Conservation (phyloP, 2,329 filamentous ascomycete species). For the Aspergillus tamarii region DNA sequence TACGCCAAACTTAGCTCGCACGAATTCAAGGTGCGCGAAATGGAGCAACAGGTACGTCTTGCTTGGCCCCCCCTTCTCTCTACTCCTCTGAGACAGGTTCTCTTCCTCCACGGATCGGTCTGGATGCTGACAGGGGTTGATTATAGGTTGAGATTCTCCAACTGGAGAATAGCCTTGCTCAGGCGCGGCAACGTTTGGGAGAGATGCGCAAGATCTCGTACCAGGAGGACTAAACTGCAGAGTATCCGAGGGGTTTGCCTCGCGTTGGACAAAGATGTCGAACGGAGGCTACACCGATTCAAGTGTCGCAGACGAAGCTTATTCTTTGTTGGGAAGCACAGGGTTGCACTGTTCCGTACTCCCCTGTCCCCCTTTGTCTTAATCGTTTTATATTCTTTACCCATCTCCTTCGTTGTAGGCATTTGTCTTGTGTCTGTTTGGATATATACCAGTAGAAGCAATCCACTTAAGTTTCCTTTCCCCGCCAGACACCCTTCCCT, state of each 20-base stretch:
- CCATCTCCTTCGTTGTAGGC: background rate
- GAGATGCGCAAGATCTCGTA: slow-evolving; percentile 99
- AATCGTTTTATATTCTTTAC: background rate
- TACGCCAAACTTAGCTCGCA: slow-evolving; percentile 86
- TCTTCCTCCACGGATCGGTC: too few species aligned
- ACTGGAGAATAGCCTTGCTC: slow-evolving; percentile 81
- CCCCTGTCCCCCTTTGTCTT: background rate
- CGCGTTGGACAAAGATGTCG: background rate
- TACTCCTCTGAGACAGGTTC: background rate
- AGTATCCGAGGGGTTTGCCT: background rate
- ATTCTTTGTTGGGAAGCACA: background rate
- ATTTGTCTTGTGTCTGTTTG: background rate
- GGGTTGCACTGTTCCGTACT: background rate
- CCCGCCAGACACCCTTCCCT: background rate
- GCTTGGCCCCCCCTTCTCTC: slow-evolving; percentile 9
- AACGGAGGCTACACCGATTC: too few species aligned
- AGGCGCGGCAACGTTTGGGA: slow-evolving; percentile 80
- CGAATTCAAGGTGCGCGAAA: slow-evolving; percentile 98
- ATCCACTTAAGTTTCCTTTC: background rate
- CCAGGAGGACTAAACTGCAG: slow-evolving; percentile 65
- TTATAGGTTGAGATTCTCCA: slow-evolving; percentile 91
- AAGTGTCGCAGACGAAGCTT: background rate
- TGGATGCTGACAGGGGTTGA: background rate
- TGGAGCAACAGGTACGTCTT: slow-evolving; percentile 92
- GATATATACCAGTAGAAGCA: slow-evolving; percentile 1